Conservation (phyloP, 306 rosid species). For the Calophaca sinica region DNA sequence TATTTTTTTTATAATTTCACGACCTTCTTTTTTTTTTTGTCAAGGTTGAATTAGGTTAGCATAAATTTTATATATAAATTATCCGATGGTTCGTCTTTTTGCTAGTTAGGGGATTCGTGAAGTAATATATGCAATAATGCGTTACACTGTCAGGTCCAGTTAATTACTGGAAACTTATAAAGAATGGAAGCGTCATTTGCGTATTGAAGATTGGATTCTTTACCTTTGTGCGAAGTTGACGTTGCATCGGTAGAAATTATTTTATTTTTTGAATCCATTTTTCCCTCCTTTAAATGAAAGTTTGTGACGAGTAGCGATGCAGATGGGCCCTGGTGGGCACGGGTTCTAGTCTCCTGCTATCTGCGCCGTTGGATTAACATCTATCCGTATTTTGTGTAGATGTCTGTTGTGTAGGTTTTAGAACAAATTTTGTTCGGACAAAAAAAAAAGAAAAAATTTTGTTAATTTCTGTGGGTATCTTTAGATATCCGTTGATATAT, state of each 20-base stretch:
- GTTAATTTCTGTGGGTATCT: no score
- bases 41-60: constrained; percentile 43
- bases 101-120: constrained; percentile 35
- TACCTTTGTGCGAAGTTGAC: neutral
- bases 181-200: constrained; percentile 35
- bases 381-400: no score
- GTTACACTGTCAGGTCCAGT: constrained; percentile 25
- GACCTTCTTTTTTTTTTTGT: constrained; percentile 11
- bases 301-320: neutral
- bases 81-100: constrained; percentile 3
- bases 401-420: no score
- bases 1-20: constrained; percentile 9
- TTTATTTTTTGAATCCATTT: neutral
- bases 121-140: constrained; percentile 26
- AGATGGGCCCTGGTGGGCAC: no score
- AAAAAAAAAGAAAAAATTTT: no score
- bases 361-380: no score
- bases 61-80: constrained; percentile 26
- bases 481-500: no score
- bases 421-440: no score
- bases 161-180: constrained; percentile 31
- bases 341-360: no score
- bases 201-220: constrained; percentile 6
- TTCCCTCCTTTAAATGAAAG: neutral
- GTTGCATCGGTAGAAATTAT: neutral